Evolutionary conservation across 2,329 filamentous ascomycete species (phyloP).

Genomic region (Trichoderma sp.): DNA sequence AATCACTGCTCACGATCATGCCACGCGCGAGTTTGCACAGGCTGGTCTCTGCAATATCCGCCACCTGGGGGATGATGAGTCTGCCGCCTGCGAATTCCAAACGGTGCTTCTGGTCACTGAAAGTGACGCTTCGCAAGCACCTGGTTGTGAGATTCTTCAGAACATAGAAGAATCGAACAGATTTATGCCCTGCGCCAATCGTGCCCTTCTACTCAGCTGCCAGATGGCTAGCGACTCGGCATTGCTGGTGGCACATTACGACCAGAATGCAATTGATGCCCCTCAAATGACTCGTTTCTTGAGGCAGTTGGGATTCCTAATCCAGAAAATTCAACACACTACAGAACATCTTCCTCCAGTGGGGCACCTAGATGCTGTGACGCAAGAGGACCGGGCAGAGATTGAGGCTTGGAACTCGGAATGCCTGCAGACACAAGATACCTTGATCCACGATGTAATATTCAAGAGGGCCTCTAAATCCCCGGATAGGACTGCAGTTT

Average conservation of each 20-base stretch:
- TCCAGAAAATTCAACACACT: neutral
- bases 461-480: neutral
- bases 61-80: neutral
- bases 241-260: neutral
- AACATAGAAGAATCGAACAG: neutral
- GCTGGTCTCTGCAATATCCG: neutral
- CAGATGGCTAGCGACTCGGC: neutral
- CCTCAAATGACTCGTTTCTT: neutral
- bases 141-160: neutral
- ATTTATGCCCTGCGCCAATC: neutral
- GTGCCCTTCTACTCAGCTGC: neutral
- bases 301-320: neutral
- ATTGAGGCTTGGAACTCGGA: neutral
- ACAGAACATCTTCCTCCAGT: neutral
- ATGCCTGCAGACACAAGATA: neutral
- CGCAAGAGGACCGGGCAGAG: neutral
- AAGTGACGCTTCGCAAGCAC: neutral
- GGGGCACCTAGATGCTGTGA: neutral
- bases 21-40: neutral
- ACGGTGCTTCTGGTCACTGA: neutral
- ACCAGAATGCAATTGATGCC: neutral
- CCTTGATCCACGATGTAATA: neutral
- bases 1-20: neutral
- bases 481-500: neutral
- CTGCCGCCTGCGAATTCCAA: neutral